A percentile compares a stretch with the other conserved stretches of the same genome.
Evolutionary conservation across 2,329 filamentous ascomycete species (phyloP).

Genomic region (Metarhizium rileyi): DNA sequence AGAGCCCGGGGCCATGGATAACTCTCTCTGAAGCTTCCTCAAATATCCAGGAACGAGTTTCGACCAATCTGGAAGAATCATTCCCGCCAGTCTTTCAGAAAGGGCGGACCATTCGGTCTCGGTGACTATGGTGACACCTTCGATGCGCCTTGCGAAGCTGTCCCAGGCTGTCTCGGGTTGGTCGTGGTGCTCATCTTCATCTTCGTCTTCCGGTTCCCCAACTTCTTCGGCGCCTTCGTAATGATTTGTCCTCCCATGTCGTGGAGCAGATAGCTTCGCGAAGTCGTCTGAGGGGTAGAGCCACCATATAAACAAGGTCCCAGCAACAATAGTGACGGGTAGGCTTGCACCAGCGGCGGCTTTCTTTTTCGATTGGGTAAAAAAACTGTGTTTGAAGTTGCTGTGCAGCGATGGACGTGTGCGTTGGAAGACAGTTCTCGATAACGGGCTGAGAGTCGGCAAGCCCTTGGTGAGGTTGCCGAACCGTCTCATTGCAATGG

Average conservation of each 20-base stretch:
- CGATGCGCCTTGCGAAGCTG: conserved; percentile 36
- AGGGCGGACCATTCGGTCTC: conserved; percentile 46
- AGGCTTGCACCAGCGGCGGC: conserved; percentile 10
- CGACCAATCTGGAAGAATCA: conserved; percentile 76
- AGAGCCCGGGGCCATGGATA: conserved; percentile 80
- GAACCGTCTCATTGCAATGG: conserved; percentile 9
- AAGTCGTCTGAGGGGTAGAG: conserved; percentile 35
- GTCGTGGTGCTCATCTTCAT: conserved; percentile 11
- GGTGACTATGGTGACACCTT: conserved; percentile 43
- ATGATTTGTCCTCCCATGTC: conserved; percentile 7
- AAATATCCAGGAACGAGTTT: conserved; percentile 65
- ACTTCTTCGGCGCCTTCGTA: conserved; percentile 1
- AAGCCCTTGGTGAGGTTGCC: conserved; percentile 7
- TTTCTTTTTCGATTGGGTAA: conserved; percentile 1
- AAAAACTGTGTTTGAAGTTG: conserved; percentile 1
- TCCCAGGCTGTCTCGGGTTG: conserved; percentile 34
- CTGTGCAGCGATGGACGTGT: not conserved
- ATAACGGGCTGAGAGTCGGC: conserved; percentile 1
- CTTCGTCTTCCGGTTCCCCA: conserved; percentile 12
- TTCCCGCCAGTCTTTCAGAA: conserved; percentile 53
- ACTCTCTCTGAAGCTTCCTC: conserved; percentile 74
- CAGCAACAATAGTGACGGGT: conserved; percentile 23
- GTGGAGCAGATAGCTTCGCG: conserved; percentile 21
- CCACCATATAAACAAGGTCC: conserved; percentile 31
- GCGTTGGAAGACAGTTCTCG: not conserved